phyloP scores from a whole-genome alignment of 192 early-diverging fungal genomes.

The Backusella sp. region DNA sequence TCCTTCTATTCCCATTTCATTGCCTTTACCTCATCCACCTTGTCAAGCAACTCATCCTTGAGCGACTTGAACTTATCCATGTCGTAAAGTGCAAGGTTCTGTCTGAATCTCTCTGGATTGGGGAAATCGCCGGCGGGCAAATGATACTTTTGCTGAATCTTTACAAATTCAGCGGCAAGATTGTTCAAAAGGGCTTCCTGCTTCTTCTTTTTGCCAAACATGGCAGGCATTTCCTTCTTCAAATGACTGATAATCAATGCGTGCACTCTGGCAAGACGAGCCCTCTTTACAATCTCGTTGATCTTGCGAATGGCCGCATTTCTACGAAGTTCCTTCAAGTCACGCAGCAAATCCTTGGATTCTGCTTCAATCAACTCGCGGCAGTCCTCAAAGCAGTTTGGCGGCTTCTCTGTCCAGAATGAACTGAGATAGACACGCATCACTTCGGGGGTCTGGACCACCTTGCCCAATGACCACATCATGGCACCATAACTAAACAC shows the following conservation, averaged over 20 bases:
- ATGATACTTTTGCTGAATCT: slow-evolving; percentile 66
- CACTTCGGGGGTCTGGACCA: slow-evolving; percentile 81
- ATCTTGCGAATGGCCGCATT: slow-evolving; percentile 79
- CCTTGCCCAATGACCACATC: slow-evolving; percentile 91
- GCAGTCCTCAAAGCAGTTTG: slow-evolving; percentile 66
- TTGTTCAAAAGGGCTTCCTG: slow-evolving; percentile 69
- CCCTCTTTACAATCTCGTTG: slow-evolving; percentile 85
- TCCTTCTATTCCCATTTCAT: neutral
- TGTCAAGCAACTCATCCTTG: slow-evolving; percentile 42
- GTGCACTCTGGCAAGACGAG: slow-evolving; percentile 69
- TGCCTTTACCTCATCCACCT: slow-evolving; percentile 40
- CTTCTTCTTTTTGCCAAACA: slow-evolving; percentile 76
- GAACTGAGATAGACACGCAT: slow-evolving; percentile 76
- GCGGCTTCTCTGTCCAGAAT: slow-evolving; percentile 71
- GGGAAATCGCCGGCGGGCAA: slow-evolving; percentile 55
- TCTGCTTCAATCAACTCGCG: slow-evolving; percentile 61
- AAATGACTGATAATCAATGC: slow-evolving; percentile 79
- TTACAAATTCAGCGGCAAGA: slow-evolving; percentile 63
- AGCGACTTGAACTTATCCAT: slow-evolving; percentile 51
- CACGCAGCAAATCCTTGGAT: slow-evolving; percentile 69
- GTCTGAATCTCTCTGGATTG: slow-evolving; percentile 40
- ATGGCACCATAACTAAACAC: slow-evolving; percentile 68
- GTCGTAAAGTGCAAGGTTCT: slow-evolving; percentile 39
- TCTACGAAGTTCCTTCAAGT: slow-evolving; percentile 66
- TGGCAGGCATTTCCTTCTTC: slow-evolving; percentile 70